Evolutionary conservation across 345 rosid species (phyloP), one percentile per base, ranked within the genome.

Genomic region (Heritiera littoralis): DNA sequence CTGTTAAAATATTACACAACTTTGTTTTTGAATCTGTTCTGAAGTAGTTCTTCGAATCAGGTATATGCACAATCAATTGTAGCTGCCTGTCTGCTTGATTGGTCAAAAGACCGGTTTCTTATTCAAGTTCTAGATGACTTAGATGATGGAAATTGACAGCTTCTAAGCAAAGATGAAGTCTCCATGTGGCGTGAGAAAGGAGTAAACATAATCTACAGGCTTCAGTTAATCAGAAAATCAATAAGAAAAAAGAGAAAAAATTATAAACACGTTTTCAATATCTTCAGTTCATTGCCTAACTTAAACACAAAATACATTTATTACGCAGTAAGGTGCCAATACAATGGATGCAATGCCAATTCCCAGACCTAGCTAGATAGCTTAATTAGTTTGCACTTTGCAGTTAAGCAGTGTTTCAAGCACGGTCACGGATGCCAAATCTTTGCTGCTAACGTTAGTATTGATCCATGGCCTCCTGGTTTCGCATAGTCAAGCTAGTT

Each of bases 111-210:
- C 66, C 79, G 89, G 78, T 79, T 93, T 77, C 80, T 93, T 69
- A 89, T 93, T 80, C 98, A 93, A 85, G 97, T 93, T 30, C 85
- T 93, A 5, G 98, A 93, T 35, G 98, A 93, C 84, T 92, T 97
- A 6, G 85, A 85, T 52, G 96, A 94, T 81, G 83, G 76, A 12
- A 89, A 85, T 83, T 68, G 91, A 76, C 96, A 90, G 81, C 82
- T 73, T 45, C 75, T 93, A 74, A 93, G 92, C 49, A 87, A 91
- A 72, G 92, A 94, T 20, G 98, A 94, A 87, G 97, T 91, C 66
- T 77, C 89, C 0, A 78, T 56, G 0, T 94, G 98, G 97, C 88
- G 85, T 0, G 88, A 91, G 66, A 91, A 88, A 84, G 98, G 98
- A 7, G 87, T 86, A 0, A 91, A 94, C 82, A 91, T 94, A 70